Conservation (phyloP, 139 green algal genomes). For the Chlorella sp. region DNA sequence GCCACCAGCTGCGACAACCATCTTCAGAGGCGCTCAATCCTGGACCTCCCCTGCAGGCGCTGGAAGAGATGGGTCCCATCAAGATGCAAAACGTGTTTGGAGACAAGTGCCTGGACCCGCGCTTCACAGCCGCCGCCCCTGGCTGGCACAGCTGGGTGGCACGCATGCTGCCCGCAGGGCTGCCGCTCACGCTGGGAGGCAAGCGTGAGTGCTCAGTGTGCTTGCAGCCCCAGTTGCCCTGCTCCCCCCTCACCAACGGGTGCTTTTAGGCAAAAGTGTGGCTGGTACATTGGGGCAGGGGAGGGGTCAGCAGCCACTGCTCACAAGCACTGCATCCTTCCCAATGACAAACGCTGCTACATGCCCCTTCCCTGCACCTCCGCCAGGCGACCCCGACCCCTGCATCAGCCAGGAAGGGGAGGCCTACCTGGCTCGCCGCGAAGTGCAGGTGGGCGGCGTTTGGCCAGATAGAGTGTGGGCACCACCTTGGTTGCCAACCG, state of each 20-base stretch:
- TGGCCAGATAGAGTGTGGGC: background rate
- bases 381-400: background rate
- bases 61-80: conserved; percentile 12
- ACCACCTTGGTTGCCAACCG: background rate
- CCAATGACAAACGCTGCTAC: too few relatives aligned
- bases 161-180: background rate
- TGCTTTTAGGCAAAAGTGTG: too few relatives aligned
- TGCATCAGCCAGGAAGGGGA: conserved; percentile 5
- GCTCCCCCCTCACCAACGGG: too few relatives aligned
- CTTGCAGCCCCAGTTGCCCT: too few relatives aligned
- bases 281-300: too few relatives aligned
- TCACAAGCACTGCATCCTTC: too few relatives aligned
- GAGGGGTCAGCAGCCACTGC: too few relatives aligned
- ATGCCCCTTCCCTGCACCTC: too few relatives aligned
- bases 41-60: conserved; percentile 8
- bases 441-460: background rate
- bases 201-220: background rate
- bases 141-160: background rate
- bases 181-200: background rate
- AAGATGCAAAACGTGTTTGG: conserved; percentile 7
- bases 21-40: too few relatives aligned
- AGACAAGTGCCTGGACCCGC: background rate
- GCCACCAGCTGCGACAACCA: too few relatives aligned
- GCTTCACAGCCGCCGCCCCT: background rate
- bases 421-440: conserved; percentile 10